phyloP scores from a whole-genome alignment of 495 filamentous ascomycete genomes.

The Daldinia bambusicola region DNA sequence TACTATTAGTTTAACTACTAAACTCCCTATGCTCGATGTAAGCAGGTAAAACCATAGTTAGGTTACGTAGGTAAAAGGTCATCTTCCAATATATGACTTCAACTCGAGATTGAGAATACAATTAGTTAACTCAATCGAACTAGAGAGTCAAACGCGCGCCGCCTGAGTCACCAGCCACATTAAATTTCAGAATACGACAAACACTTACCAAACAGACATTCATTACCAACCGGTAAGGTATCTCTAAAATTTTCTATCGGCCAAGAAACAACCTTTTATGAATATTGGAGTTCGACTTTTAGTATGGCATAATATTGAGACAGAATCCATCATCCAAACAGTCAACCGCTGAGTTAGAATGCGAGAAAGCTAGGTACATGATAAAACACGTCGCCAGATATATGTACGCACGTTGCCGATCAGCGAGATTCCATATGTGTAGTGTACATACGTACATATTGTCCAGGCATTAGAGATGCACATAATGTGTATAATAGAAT shows the following conservation, averaged over 20 bases:
- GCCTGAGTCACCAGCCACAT: neutral
- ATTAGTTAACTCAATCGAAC: neutral
- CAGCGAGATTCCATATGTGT: neutral
- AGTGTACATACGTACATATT: no score
- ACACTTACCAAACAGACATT: no score
- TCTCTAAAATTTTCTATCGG: neutral
- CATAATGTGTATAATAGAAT: no score
- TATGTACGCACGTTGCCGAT: neutral
- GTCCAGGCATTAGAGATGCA: no score
- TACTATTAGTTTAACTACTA: no score
- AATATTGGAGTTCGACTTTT: neutral
- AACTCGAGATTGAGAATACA: neutral
- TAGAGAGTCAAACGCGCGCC: neutral
- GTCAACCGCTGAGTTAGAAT: neutral
- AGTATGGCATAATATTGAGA: neutral
- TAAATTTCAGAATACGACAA: neutral
- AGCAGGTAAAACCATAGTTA: no score
- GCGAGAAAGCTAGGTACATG: neutral
- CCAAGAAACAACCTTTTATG: neutral
- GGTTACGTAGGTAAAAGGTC: neutral
- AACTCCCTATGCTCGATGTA: no score
- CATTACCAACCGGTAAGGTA: neutral
- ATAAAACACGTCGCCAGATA: neutral
- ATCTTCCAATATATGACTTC: neutral
- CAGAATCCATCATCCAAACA: neutral